Conservation (phyloP, 805 yeast species). For the Ogataea henricii region DNA sequence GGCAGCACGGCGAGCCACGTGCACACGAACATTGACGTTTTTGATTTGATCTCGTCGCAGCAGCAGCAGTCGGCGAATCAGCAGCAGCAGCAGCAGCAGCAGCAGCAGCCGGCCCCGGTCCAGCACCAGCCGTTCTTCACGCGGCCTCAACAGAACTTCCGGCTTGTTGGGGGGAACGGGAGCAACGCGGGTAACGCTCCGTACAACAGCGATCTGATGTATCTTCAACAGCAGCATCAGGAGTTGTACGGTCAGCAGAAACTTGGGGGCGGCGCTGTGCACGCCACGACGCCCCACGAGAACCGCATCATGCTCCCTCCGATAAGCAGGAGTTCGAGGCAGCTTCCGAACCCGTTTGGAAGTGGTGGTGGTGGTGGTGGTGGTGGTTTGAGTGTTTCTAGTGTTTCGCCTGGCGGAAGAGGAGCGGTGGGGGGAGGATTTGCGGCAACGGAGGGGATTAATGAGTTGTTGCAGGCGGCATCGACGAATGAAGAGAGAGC, state of each 20-base stretch:
- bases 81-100: slow-evolving; percentile 8
- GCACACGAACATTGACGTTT: slow-evolving; percentile 19
- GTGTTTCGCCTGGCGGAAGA: no score
- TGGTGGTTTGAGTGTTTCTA: no score
- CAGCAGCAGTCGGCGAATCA: slow-evolving; percentile 17
- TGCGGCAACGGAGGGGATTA: slow-evolving; percentile 22
- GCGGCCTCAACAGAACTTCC: slow-evolving; percentile 13
- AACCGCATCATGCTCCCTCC: slow-evolving; percentile 24
- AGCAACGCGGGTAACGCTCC: slow-evolving; percentile 1
- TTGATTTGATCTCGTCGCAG: slow-evolving; percentile 23
- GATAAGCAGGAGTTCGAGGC: slow-evolving; percentile 19
- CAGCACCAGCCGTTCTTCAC: slow-evolving; percentile 3
- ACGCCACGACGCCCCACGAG: slow-evolving; percentile 4
- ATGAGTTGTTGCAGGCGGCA: slow-evolving; percentile 27
- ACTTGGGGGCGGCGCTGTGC: slow-evolving; percentile 10
- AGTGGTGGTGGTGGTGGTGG: no score
- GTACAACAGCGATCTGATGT: slow-evolving; percentile 14
- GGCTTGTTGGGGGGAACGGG: slow-evolving; percentile 9
- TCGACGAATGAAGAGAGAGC: slow-evolving; percentile 16
- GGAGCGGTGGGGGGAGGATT: no score
- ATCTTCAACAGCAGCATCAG: slow-evolving; percentile 22
- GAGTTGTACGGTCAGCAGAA: slow-evolving; percentile 20
- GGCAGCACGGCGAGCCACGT: slow-evolving; percentile 9
- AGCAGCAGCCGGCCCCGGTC: slow-evolving; percentile 5
- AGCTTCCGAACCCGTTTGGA: slow-evolving; percentile 21